Conservation (phyloP, 768 basidiomycete species). For the Cantharellus cinnabarinus region DNA sequence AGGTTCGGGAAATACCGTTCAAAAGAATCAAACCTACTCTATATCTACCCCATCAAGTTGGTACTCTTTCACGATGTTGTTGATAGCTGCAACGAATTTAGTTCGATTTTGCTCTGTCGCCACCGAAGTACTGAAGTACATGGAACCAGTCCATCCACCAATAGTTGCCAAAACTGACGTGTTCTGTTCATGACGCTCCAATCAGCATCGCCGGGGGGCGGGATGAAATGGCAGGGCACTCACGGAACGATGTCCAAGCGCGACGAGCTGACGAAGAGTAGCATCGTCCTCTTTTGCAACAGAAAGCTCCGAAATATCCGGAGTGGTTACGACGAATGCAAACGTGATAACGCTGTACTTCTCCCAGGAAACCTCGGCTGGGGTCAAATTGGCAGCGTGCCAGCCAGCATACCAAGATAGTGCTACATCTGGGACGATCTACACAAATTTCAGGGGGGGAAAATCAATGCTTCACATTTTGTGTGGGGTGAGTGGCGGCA, state of each 20-base stretch:
- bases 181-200: constrained; percentile 25
- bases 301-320: background rate
- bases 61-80: constrained; percentile 31
- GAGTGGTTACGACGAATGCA: background rate
- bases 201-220: background rate
- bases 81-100: constrained; percentile 43
- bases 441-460: background rate
- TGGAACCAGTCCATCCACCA: constrained; percentile 77
- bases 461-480: background rate
- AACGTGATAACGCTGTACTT: background rate
- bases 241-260: background rate
- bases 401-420: background rate
- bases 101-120: constrained; percentile 28
- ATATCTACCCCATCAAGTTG: constrained; percentile 79
- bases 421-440: background rate
- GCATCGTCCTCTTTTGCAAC: background rate
- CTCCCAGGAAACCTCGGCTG: background rate
- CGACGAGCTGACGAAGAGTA: background rate
- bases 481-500: no score
- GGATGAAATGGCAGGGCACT: background rate
- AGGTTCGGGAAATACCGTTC: background rate
- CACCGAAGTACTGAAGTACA: constrained; percentile 62
- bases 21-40: constrained; percentile 2
- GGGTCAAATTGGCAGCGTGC: background rate
- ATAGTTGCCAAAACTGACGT: constrained; percentile 64